phyloP scores from a whole-genome alignment of 441 rosid species.

The Erodium moschatum region DNA sequence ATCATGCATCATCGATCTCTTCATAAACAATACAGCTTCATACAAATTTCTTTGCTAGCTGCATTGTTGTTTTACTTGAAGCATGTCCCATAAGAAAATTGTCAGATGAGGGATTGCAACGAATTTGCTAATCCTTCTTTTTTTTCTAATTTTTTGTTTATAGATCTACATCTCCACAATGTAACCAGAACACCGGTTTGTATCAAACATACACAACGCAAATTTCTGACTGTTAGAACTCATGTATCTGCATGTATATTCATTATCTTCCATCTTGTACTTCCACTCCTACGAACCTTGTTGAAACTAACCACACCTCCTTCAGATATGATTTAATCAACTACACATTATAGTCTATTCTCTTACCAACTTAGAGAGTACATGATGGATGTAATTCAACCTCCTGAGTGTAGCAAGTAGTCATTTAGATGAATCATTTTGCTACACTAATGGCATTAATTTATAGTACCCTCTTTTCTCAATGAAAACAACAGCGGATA shows the following conservation, averaged over 20 bases:
- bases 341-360: background rate
- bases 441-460: background rate
- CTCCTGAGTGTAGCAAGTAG: background rate
- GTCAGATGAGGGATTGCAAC: background rate
- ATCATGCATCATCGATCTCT: conserved; percentile 1
- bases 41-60: background rate
- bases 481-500: background rate
- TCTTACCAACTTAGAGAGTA: background rate
- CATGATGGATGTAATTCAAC: background rate
- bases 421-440: background rate
- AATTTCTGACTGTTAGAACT: background rate
- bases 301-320: background rate
- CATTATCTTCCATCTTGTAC: background rate
- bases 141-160: background rate
- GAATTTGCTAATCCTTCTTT: background rate
- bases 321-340: background rate
- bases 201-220: background rate
- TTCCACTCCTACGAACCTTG: background rate
- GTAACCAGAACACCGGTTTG: background rate
- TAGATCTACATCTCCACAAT: background rate
- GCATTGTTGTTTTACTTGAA: background rate
- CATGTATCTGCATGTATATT: background rate
- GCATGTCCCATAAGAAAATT: background rate
- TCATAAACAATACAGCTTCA: background rate
- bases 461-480: background rate